phyloP scores from a whole-genome alignment of 805 yeast genomes.

The Nakazawaea peltata region DNA sequence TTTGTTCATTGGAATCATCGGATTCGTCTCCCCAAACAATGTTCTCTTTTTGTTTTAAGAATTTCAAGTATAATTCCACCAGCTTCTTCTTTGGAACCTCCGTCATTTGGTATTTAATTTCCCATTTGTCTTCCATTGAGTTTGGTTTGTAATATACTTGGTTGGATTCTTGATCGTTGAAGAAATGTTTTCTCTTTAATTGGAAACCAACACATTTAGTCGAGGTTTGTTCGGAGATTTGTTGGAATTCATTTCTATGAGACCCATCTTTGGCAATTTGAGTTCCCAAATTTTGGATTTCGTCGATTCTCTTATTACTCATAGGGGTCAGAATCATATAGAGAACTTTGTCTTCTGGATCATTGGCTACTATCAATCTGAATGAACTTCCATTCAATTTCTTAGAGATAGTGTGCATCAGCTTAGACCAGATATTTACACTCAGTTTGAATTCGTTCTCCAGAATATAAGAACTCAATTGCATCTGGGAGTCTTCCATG shows the following conservation, averaged over 20 bases:
- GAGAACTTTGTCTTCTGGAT: conserved; percentile 3
- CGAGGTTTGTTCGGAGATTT: conserved; percentile 12
- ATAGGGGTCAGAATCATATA: conserved; percentile 15
- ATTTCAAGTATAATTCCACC: conserved; percentile 4
- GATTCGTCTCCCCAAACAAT: conserved; percentile 5
- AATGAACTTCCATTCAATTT: conserved; percentile 25
- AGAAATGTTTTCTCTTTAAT: conserved; percentile 25
- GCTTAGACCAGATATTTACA: conserved; percentile 38
- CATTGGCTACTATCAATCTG: conserved; percentile 21
- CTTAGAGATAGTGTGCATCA: conserved; percentile 30
- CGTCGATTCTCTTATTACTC: conserved; percentile 8
- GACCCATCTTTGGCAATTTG: conserved; percentile 13
- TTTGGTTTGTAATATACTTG: conserved; percentile 22
- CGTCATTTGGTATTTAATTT: conserved; percentile 16
- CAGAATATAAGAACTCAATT: conserved; percentile 44
- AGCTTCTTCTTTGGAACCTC: conserved; percentile 11
- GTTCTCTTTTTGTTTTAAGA: conserved; percentile 7
- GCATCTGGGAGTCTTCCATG: conserved; percentile 21
- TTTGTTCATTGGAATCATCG: conserved; percentile 7
- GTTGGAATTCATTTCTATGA: conserved; percentile 9
- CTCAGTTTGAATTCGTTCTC: conserved; percentile 61
- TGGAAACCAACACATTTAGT: conserved; percentile 27
- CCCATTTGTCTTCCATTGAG: conserved; percentile 16
- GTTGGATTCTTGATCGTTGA: conserved; percentile 22
- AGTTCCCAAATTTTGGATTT: conserved; percentile 14